phyloP scores from a whole-genome alignment of 75 land plant genomes.

The Pinus albicaulis region DNA sequence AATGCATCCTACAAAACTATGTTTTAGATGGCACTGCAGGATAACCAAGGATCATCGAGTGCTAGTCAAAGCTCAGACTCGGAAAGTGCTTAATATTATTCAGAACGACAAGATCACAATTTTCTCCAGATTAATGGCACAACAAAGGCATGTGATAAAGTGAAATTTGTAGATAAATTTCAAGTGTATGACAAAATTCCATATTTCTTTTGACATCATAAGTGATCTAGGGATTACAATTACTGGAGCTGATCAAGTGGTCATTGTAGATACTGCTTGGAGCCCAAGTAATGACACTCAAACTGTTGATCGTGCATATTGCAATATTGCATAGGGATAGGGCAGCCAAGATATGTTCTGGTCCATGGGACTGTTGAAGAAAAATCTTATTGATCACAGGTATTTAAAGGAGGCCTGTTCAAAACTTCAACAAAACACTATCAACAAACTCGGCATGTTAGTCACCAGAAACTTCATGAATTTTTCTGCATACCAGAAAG shows the following conservation, averaged over 20 bases:
- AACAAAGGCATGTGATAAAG: conserved; percentile 77
- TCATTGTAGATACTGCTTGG: conserved; percentile 27
- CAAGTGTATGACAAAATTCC: conserved; percentile 64
- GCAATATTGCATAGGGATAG: no score
- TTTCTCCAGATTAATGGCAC: conserved; percentile 94
- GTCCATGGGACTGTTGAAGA: conserved; percentile 44
- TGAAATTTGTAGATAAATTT: conserved; percentile 82
- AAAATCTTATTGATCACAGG: conserved; percentile 88
- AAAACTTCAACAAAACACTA: conserved; percentile 86
- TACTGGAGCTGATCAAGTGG: conserved; percentile 81
- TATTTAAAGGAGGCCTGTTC: conserved; percentile 93
- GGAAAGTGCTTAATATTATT: conserved; percentile 90
- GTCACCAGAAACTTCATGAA: conserved; percentile 87
- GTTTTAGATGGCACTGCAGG: conserved; percentile 72
- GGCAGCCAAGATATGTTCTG: conserved; percentile 88
- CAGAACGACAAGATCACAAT: conserved; percentile 64
- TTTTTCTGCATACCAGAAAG: conserved; percentile 79
- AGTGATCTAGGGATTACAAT: no score
- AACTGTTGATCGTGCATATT: conserved; percentile 97
- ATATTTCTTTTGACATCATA: conserved; percentile 78
- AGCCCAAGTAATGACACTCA: conserved; percentile 98
- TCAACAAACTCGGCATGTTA: conserved; percentile 91
- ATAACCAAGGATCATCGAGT: conserved; percentile 76
- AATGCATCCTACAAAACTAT: conserved; percentile 53
- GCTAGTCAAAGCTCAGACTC: conserved; percentile 90